Base-by-base conservation (phyloP, 129 eudicot species). In the Tanacetum coccineum region DNA sequence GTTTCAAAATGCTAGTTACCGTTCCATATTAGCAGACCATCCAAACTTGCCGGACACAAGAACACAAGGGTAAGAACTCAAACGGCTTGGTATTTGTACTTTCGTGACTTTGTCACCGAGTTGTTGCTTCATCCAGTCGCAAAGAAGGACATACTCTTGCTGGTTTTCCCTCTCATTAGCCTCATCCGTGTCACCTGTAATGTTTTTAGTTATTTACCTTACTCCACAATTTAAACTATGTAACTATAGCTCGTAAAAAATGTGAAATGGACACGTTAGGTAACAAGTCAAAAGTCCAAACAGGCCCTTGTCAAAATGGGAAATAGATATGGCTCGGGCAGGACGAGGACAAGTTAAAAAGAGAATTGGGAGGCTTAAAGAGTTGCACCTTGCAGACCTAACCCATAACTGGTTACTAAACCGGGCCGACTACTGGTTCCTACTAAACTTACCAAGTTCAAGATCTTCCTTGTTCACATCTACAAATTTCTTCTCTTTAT, bases 11-110 rank as follows among this genome's bases (percentile, higher is more conserved):
- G 22, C 22, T 45, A 73, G 81, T 3, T 17, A 94, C 99, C 99
- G 83, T 74, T 94, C 99, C 99, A 94, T 94, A 66, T 94, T 94
- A 44, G 99, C 99, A 11, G 97, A 94, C 99, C 99, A 94, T 1
- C 99, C 99, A 69, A 89, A 89, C 80, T 94, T 94, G 54, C 97
- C 99, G 12, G 99, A 94, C 40, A 89, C 99, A 59, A 94, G 90
- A 57, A 94, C 99, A 72, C 99, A 94, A 3, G 99, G 99, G 19
- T 97, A 94, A 13, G 97, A 80, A 76, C 95, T 87, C 40, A 94
- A 79, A 70, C 99, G 96, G 49, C 78, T 87, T 14, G 99, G 86
- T 65, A 94, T 78, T 79, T 89, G 97, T 39, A 94, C 99, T 80
- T 89, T 94, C 5, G 99, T 93, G 47, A 94, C 97, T 88, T 84